Evolutionary conservation across 306 rosid genomes (phyloP), one percentile per base, ranked within the genome.

Genomic region (Myrica gale): DNA sequence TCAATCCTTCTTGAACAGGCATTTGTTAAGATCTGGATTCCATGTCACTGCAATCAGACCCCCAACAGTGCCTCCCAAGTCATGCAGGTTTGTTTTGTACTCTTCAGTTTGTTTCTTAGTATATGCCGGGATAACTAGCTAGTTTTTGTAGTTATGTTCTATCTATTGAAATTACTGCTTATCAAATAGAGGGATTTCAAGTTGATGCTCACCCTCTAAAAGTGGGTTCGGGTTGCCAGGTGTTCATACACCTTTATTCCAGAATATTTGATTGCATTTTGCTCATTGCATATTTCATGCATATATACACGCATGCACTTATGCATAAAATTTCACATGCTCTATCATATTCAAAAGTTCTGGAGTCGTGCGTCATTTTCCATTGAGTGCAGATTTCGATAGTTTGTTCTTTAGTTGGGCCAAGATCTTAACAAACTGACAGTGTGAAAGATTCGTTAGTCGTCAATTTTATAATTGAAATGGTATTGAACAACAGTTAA

Each of bases 1-100:
- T 75, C 12, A 19, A 9, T 63, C 56, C 42, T 85, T 69, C 26
- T 77, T 72, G 67, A 80, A 55, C 91, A 95, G 99, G 84, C 78
- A 90, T 83, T 74, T 92, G 87, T 73, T 95, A 85, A 88, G 88
- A 84, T 87, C 97, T 56, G 99, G 99, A 77, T 92, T 95, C 77
- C 99, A 92, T 23, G 97, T 95, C 75, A 90, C 97, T 46, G 98
- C 98, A 63, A 95, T 95, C 71, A 83, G 97, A 78, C 98, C 98
- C 54, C 98, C 99, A 58, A 90, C 97, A 0, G 99, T 95, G 85
- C 92, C 97, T 65, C 93, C 96, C 50, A 92, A 95, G 86, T 90
- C 97, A 15, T 95, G 99, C 99, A 90, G 99, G 99, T 95, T 80
- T 62, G 60, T 80, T 55, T 23, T 52, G 52, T 54, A 60, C 13